phyloP scores from a whole-genome alignment of 805 yeast genomes.

The Lipomyces starkeyi region DNA sequence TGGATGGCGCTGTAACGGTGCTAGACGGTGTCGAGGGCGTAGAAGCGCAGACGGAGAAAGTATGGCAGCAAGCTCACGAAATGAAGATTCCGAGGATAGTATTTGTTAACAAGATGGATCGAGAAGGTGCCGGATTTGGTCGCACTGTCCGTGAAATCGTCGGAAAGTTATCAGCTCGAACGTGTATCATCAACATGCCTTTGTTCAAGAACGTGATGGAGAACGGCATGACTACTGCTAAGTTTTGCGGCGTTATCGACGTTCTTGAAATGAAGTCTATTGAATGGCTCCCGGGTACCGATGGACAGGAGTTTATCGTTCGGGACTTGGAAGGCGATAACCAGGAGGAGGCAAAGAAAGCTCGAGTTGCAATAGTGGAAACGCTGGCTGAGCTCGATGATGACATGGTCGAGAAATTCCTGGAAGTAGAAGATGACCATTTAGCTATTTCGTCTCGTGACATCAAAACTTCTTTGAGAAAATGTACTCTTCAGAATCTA shows the following conservation, averaged over 20 bases:
- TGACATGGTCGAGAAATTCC: constrained; percentile 70
- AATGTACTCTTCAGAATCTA: constrained; percentile 61
- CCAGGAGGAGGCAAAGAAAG: constrained; percentile 57
- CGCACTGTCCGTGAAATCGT: constrained; percentile 87
- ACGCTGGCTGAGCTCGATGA: constrained; percentile 86
- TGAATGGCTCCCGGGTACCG: constrained; percentile 49
- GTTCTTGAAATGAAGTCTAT: constrained; percentile 67
- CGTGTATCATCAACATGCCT: constrained; percentile 79
- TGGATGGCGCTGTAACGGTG: constrained; percentile 93
- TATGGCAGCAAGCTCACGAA: constrained; percentile 84
- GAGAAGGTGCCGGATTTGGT: constrained; percentile 94
- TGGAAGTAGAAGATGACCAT: constrained; percentile 73
- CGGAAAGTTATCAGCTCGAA: constrained; percentile 72
- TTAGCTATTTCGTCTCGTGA: constrained; percentile 58
- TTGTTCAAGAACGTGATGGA: constrained; percentile 36
- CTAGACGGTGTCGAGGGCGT: constrained; percentile 97
- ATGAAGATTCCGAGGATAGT: constrained; percentile 75
- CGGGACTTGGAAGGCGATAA: constrained; percentile 42
- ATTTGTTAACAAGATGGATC: constrained; percentile 93
- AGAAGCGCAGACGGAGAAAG: constrained; percentile 97
- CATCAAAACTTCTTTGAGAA: constrained; percentile 66
- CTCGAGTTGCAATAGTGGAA: constrained; percentile 81
- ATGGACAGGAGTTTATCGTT: constrained; percentile 56
- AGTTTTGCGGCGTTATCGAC: constrained; percentile 77
- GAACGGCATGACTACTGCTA: constrained; percentile 44